Base-by-base conservation (phyloP, 257 asterid species). In the Cordia subcordata region DNA sequence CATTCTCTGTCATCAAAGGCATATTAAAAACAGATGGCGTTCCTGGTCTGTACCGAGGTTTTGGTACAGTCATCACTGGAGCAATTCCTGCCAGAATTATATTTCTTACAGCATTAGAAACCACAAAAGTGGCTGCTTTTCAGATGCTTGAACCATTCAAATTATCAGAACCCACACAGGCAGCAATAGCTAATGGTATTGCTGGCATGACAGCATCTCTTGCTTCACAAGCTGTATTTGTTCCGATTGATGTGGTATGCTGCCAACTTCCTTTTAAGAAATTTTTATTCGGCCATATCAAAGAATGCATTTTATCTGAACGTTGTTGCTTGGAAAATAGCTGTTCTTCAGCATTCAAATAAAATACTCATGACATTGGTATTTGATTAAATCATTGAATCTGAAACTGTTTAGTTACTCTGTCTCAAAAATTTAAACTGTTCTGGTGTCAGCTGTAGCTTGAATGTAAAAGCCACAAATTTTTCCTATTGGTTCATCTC, bases 211-310 rank as follows among this genome's bases (percentile, higher is more conserved):
- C 67, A 67, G 94, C 90, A 14, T 90, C 97, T 60, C 79, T 90
- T 62, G 84, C 88, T 77, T 75, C 97, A 19, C 97, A 90, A 70
- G 79, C 93, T 66, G 82, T 81, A 20, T 90, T 86, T 59, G 97
- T 90, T 55, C 97, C 97, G 22, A 76, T 90, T 64, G 97, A 90
- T 63, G 92, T 86, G 91, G 97, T 90, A 90, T 71, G 95, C 63
- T 2, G 6, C 6, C 35, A 27, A 27, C 35, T 27, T 27, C 6
- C 35, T 27, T 6, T 27, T 27, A 27, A 27, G 35, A 27, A 6
- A 27, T 27, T 27, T 27, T 6, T 27, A 27, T 27, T 27, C 6
- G 35, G 35, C 6, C 35, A 27, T 27, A 27, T 27, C 35, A 27
- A 27, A 27, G 3, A 6, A 27, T 27, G 35, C 35, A 27, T 1